Base-by-base conservation (phyloP, 1,139 yeast species). In the Geotrichum histeridarum region DNA sequence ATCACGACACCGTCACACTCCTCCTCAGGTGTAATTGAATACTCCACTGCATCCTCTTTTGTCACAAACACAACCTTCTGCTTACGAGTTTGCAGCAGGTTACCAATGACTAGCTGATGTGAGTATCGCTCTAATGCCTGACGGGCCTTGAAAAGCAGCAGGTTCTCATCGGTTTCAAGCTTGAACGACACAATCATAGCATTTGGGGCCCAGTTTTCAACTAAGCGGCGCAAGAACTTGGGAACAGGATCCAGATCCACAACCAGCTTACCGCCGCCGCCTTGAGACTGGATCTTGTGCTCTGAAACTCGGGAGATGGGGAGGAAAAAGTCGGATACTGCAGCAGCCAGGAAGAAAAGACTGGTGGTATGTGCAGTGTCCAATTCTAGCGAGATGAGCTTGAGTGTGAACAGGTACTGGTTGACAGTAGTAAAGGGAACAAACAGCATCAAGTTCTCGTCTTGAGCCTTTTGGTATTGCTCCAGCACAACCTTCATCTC, bases 101-200 rank as follows among this genome's bases (percentile, higher is more conserved):
- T 94, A 8, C 99, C 99, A 67, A 94, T 90, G 9, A 94, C 99
- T 59, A 94, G 74, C 67, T 90, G 97, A 70, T 94, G 99, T 60
- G 83, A 86, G 69, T 94, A 94, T 58, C 95, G 77, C 37, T 81
- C 81, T 58, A 94, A 75, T 0, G 99, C 97, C 54, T 78, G 80
- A 51, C 74, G 74, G 5, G 96, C 89, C 71, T 94, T 94, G 55
- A 79, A 75, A 46, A 89, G 77, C 61, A 94, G 73, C 22, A 94
- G 79, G 11, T 74, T 65, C 57, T 72, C 70, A 69, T 94, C 99
- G 0, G 99, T 94, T 67, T 94, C 99, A 57, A 93, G 78, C 70
- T 94, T 94, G 73, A 94, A 94, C 27, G 96, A 87, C 2, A 93
- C 86, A 57, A 94, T 89, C 95, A 90, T 86, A 1, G 98, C 95